These are phyloP conservation scores for Xylaria multiplex DNA, from an alignment of 2,329 filamentous ascomycete species.

Conservation along the genomic window DNA sequence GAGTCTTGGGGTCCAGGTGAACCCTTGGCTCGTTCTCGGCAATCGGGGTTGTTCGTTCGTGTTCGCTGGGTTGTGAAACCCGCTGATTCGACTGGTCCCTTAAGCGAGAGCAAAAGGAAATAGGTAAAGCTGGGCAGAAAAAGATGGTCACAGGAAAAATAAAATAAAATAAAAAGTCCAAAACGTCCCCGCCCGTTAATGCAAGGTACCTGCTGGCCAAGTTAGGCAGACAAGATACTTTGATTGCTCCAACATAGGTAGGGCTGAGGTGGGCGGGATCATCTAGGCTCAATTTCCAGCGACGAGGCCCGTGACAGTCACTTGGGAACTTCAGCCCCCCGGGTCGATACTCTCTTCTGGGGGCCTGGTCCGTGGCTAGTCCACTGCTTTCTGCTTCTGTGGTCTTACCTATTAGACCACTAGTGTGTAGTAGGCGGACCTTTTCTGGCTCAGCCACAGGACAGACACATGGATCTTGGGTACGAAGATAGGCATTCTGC, in stretches of 20 bases:
- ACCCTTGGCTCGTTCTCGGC: slow-evolving; percentile 31
- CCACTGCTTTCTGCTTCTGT: not conserved
- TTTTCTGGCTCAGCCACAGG: slow-evolving; percentile 13
- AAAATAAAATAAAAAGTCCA: not conserved
- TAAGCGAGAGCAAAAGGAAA: slow-evolving; percentile 32
- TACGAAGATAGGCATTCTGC: no score
- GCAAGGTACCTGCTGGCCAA: slow-evolving; percentile 20
- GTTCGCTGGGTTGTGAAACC: slow-evolving; percentile 33
- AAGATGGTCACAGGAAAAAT: not conserved
- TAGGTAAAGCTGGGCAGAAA: slow-evolving; percentile 4
- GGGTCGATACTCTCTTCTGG: not conserved
- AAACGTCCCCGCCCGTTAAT: slow-evolving; percentile 6
- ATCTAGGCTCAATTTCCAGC: slow-evolving; percentile 22
- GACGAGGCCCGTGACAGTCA: slow-evolving; percentile 26
- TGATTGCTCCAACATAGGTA: slow-evolving; percentile 25
- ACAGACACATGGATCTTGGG: not conserved
- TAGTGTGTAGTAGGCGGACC: slow-evolving; percentile 5
- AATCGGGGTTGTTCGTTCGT: slow-evolving; percentile 31
- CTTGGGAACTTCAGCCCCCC: slow-evolving; percentile 15
- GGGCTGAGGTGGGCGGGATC: slow-evolving; percentile 29
- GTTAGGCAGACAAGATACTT: slow-evolving; percentile 27
- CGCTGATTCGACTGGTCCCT: slow-evolving; percentile 30
- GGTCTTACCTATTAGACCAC: no score
- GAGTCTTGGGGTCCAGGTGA: slow-evolving; percentile 16
- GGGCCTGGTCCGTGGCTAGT: slow-evolving; percentile 1